Base-by-base conservation (phyloP, 352 stramenopile genomes). In the Globisporangium cystogenes region DNA sequence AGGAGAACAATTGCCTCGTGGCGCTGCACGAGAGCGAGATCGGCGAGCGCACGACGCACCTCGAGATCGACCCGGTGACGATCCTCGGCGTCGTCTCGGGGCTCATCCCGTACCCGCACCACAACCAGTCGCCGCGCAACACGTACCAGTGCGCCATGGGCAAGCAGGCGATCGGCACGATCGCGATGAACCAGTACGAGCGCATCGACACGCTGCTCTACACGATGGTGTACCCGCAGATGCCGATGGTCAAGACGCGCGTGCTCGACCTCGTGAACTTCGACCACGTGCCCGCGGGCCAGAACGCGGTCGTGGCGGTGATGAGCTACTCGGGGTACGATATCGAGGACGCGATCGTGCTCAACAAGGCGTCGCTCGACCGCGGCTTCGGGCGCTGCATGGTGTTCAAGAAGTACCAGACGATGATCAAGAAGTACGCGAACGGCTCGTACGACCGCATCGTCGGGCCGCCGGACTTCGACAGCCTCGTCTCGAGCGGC, bases 101-200 rank as follows among this genome's bases (percentile, higher is more conserved):
- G 23, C 75, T 99, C 31, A 99, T 99, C 64, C 97, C 97, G 27
- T 99, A 98, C 68, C 96, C 97, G n/a, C 96, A 99, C 67, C 94
- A 99, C 78, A 99, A 99, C 62, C 96, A 99, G 72, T 98, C 86
- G 31, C 96, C 96, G 36, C 87, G 98, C 51, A 99, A 99, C 70
- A 99, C 97, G 4, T 99, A 99, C 70, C 98, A 99, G 75, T 99
- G 96, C 60, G 97, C 97, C 36, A 99, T 99, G 98, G 97, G 97
- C 48, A 99, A 99, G 77, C 92, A 98, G 70, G 97, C 98, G n/a
- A 99, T 99, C 62, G 98, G 98, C 48, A 99, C 95, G 26, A 97
- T 99, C 47, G 93, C 82, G 10, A 97, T 99, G 72, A 99, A 99
- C 76, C 95, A 99, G 85, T 99, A 99, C 71, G 93, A 98, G 69